A percentile compares a stretch with the other conserved stretches of the same genome.
These are phyloP conservation scores for Golubevia sp. DNA, from an alignment of 1,284 basidiomycete species.

Conservation along the genomic window DNA sequence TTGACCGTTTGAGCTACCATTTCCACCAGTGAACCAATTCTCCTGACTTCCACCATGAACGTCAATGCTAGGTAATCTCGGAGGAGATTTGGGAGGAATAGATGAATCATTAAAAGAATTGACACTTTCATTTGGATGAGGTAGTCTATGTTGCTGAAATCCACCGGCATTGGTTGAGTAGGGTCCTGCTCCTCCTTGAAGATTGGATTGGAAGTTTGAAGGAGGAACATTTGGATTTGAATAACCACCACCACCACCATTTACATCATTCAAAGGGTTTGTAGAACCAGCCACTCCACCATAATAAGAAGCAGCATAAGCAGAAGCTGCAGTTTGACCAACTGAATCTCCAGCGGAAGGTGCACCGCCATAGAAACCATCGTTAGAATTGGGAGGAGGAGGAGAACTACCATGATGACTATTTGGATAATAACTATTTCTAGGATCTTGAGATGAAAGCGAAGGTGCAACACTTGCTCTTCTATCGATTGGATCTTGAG, in stretches of 20 bases:
- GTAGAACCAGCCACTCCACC: neutral
- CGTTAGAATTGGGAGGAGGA: neutral
- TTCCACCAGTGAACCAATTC: neutral
- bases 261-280: neutral
- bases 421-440: neutral
- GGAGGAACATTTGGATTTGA: neutral
- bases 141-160: neutral
- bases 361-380: neutral
- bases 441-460: conserved; percentile 9
- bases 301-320: conserved; percentile 1
- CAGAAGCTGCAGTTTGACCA: neutral
- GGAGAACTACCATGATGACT: neutral
- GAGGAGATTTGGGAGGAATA: neutral
- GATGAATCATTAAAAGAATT: neutral
- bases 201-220: neutral
- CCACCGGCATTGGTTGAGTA: neutral
- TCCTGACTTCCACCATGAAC: neutral
- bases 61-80: neutral
- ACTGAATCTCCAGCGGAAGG: neutral
- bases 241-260: neutral
- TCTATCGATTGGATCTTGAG: conserved; percentile 13
- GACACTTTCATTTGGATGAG: neutral
- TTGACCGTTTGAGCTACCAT: neutral
- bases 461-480: conserved; percentile 16
- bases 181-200: neutral